These are phyloP conservation scores for Phlebiopsis gigantea DNA, from an alignment of 768 basidiomycete species.

Conservation along the genomic window DNA sequence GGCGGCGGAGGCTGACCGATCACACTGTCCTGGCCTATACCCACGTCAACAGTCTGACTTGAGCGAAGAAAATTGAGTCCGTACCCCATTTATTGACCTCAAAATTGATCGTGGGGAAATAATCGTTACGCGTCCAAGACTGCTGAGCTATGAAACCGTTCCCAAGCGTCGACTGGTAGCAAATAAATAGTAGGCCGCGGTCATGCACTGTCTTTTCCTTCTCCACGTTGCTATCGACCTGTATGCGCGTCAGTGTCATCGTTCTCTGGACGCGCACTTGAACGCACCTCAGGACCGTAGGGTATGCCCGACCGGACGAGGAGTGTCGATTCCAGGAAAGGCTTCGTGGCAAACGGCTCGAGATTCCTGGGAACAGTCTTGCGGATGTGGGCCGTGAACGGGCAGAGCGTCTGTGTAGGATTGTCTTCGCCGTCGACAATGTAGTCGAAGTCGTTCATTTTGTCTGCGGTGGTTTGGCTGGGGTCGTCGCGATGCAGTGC, in stretches of 20 bases:
- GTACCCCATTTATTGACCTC: not conserved
- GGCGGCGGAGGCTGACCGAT: constrained; percentile 3
- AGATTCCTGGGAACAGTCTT: constrained; percentile 8
- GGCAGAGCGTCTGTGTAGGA: constrained; percentile 3
- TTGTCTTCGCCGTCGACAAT: not conserved
- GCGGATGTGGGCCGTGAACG: constrained; percentile 13
- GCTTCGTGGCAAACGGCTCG: constrained; percentile 17
- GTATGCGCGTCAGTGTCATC: not conserved
- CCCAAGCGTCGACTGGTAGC: constrained; percentile 31
- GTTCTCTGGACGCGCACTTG: not conserved
- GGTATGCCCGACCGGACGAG: constrained; percentile 29
- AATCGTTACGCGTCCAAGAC: not conserved
- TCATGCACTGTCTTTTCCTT: not conserved
- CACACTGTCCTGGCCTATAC: too few relatives aligned
- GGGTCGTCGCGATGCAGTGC: constrained; percentile 7
- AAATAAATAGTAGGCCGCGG: constrained; percentile 7
- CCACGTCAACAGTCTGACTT: too few relatives aligned
- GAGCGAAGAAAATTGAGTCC: not conserved
- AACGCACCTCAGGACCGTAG: constrained; percentile 29
- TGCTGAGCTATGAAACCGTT: constrained; percentile 32
- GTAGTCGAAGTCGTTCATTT: constrained; percentile 13
- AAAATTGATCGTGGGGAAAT: not conserved
- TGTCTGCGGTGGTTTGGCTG: not conserved
- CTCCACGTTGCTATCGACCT: not conserved
- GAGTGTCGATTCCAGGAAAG: constrained; percentile 18